Conservation (phyloP, 768 basidiomycete species). For the Russula sp. region DNA sequence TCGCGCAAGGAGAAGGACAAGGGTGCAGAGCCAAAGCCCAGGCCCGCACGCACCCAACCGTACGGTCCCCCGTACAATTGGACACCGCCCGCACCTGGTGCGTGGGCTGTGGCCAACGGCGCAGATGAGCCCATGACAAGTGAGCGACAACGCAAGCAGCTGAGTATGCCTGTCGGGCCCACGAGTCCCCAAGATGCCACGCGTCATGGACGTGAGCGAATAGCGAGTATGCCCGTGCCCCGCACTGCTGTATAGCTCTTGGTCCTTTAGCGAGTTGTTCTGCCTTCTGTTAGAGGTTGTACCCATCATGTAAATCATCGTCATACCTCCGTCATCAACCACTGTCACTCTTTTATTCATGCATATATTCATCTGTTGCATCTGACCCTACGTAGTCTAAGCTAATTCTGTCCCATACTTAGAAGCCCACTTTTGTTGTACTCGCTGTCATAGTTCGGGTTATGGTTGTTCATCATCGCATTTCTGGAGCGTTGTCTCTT, state of each 20-base stretch:
- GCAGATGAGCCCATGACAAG: not conserved
- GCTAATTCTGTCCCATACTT: not conserved
- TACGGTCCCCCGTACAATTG: constrained; percentile 24
- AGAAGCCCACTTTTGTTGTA: constrained; percentile 3
- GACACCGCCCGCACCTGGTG: constrained; percentile 20
- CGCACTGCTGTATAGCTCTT: not conserved
- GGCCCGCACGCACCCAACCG: constrained; percentile 23
- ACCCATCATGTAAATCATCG: not conserved
- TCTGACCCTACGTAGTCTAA: not conserved
- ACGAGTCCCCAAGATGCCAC: not conserved
- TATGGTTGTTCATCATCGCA: not conserved
- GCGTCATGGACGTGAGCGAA: not conserved
- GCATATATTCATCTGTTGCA: constrained; percentile 14
- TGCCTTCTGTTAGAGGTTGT: not conserved
- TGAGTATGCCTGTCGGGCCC: not conserved
- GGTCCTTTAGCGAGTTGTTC: not conserved
- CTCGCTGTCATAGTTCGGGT: not conserved
- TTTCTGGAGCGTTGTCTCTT: not conserved
- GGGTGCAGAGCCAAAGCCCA: not conserved
- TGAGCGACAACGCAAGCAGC: constrained; percentile 3
- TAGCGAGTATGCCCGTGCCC: not conserved
- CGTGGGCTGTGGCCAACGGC: constrained; percentile 17
- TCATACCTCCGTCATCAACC: not conserved
- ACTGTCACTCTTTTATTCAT: constrained; percentile 6
- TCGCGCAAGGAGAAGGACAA: constrained; percentile 14